Conservation (phyloP, 1,284 basidiomycete genomes). For the Vanrija sp. region DNA sequence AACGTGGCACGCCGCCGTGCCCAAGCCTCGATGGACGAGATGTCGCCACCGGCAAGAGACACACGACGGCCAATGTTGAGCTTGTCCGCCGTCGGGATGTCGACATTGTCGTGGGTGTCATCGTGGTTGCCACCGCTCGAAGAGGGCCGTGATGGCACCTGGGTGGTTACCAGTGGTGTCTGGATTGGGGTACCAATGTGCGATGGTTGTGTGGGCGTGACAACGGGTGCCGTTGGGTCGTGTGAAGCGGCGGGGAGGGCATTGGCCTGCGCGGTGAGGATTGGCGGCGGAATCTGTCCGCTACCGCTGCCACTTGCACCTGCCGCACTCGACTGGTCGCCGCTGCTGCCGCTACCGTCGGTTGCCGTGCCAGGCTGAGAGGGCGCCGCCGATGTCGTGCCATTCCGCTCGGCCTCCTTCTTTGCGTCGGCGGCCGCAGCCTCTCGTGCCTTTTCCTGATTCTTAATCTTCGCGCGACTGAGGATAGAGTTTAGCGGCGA, state of each 20-base stretch:
- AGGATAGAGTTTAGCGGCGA: neutral
- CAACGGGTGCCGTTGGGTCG: neutral
- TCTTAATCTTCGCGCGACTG: constrained; percentile 79
- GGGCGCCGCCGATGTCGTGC: neutral
- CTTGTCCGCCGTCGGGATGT: constrained; percentile 12
- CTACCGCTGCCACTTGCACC: neutral
- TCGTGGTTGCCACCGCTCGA: constrained; percentile 4
- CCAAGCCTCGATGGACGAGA: constrained; percentile 32
- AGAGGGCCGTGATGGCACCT: constrained; percentile 1
- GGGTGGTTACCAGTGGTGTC: neutral
- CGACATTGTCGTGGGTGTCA: too few relatives aligned
- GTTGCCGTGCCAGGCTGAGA: neutral
- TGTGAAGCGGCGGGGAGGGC: neutral
- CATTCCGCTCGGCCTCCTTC: constrained; percentile 7
- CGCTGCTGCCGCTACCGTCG: neutral
- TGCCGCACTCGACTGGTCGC: neutral
- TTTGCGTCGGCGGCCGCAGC: constrained; percentile 21
- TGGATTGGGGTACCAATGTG: neutral
- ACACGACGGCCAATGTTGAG: constrained; percentile 34
- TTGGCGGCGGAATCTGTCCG: neutral
- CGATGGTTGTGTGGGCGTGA: neutral
- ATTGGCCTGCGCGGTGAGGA: too few relatives aligned
- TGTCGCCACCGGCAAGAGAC: constrained; percentile 37
- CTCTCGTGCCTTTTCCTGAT: constrained; percentile 46
- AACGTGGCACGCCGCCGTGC: constrained; percentile 4